These are phyloP conservation scores for Globisporangium paddicum DNA, from an alignment of 352 stramenopile genomes.

Conservation along the genomic window DNA sequence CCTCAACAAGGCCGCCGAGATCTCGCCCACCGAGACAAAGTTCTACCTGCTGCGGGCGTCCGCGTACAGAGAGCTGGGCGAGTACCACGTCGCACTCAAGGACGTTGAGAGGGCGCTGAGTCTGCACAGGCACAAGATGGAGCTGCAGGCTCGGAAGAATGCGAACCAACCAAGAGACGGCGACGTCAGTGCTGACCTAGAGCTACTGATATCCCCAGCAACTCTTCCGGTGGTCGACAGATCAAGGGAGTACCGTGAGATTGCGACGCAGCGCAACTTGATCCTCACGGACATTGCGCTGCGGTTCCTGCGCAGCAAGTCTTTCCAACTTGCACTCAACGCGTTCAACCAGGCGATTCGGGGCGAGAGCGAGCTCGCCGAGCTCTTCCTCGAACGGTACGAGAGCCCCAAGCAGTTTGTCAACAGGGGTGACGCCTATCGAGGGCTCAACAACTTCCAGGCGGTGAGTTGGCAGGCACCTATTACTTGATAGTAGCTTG, in stretches of 20 bases:
- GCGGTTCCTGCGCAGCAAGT: slow-evolving; percentile 45
- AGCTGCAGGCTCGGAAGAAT: neutral
- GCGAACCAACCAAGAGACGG: slow-evolving; percentile 3
- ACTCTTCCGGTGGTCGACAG: slow-evolving; percentile 18
- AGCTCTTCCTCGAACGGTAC: slow-evolving; percentile 40
- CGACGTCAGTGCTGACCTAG: neutral
- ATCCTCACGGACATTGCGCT: slow-evolving; percentile 75
- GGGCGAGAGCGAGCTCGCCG: slow-evolving; percentile 38
- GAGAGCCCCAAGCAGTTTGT: slow-evolving; percentile 55
- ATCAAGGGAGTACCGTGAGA: slow-evolving; percentile 54
- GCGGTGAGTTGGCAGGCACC: slow-evolving; percentile 26
- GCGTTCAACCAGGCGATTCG: slow-evolving; percentile 78
- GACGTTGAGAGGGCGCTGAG: slow-evolving; percentile 58
- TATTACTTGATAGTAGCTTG: neutral
- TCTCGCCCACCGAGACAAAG: slow-evolving; percentile 61
- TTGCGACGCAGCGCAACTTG: slow-evolving; percentile 60
- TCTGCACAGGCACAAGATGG: slow-evolving; percentile 34
- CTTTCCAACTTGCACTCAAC: slow-evolving; percentile 69
- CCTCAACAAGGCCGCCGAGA: slow-evolving; percentile 60
- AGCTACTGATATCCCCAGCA: neutral
- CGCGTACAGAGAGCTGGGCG: slow-evolving; percentile 52
- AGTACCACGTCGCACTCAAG: slow-evolving; percentile 51
- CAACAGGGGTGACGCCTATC: slow-evolving; percentile 69
- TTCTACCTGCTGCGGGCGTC: slow-evolving; percentile 68
- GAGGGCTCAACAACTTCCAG: slow-evolving; percentile 66